A percentile compares a stretch with the other conserved stretches of the same genome.
These are phyloP conservation scores for Plasmodium adleri DNA, from an alignment of 169 alveolate species.

Conservation along the genomic window DNA sequence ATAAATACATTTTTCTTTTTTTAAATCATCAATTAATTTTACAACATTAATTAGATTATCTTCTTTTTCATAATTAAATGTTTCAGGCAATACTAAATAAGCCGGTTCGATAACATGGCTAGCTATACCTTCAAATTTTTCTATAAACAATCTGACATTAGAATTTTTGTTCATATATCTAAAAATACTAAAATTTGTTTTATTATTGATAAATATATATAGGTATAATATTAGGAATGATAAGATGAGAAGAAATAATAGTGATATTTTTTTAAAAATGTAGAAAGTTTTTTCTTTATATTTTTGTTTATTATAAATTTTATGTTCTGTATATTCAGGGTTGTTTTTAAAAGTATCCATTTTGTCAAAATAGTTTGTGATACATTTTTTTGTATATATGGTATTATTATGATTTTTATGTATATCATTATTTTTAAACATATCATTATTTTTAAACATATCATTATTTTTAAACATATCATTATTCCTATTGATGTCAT, in stretches of 20 bases:
- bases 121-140: conserved; percentile 52
- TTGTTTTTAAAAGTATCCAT: no score
- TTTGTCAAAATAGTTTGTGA: no score
- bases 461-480: no score
- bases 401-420: no score
- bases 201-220: conserved; percentile 16
- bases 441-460: no score
- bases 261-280: neutral
- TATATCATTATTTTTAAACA: no score
- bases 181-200: conserved; percentile 4
- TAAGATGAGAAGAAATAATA: conserved; percentile 2
- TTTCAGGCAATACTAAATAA: conserved; percentile 48
- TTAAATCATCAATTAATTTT: conserved; percentile 33
- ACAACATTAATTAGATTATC: conserved; percentile 30
- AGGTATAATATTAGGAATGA: conserved; percentile 8
- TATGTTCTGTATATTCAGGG: no score
- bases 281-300: neutral
- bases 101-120: conserved; percentile 52
- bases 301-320: no score
- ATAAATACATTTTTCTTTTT: conserved; percentile 32
- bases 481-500: no score
- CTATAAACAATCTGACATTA: neutral
- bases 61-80: conserved; percentile 40
- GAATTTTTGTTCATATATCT: conserved; percentile 33
- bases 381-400: no score